Base-by-base conservation (phyloP, 371 early-diverging fungal species). In the Catenaria anguillulae region DNA sequence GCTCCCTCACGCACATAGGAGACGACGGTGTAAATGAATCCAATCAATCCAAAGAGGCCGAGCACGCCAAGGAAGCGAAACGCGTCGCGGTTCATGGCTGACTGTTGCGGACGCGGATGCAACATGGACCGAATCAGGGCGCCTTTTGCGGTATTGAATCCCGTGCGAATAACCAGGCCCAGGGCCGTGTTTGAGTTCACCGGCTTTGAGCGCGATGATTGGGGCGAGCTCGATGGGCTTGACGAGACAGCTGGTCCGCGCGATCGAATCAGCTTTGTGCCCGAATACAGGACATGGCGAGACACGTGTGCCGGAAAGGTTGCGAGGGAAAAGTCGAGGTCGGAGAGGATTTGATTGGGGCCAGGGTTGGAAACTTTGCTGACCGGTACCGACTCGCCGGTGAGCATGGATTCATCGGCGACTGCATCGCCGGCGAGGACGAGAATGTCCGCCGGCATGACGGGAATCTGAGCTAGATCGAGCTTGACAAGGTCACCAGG, bases 401-500 rank as follows among this genome's bases (percentile, higher is more conserved):
- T 99, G 33, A 99, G 81, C 95, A 98, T 97, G 65, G 88, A 86
- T 73, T 99, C 99, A 72, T 98, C 97, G 55, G 96, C 85, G 62
- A 99, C 93, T 67, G 95, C 95, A 67, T 93, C 95, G 23, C 99
- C 99, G 29, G 86, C 78, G n/a, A 98, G 72, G 29, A 99, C 77
- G 40, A 93, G 73, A 2, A 89, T 91, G 75, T 99, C 99, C 73
- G 97, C 97, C 0, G 95, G 94, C 35, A 97, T 78, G 1, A 83
- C 76, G 24, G 73, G 68, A 55, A 89, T 69, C 45, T 81, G 69
- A 2, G 76, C 62, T 52, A 70, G 74, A 2, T 77, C 70, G n/a
- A 95, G 77, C 69, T 93, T 90, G 64, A 91, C 84, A n/a, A 95
- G 71, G 71, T 96, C 96, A 35, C 98, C 96, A 13, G 94, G 93